Evolutionary conservation across 73 alveolate species (phyloP).

Genomic region (Urostyla sp.): DNA sequence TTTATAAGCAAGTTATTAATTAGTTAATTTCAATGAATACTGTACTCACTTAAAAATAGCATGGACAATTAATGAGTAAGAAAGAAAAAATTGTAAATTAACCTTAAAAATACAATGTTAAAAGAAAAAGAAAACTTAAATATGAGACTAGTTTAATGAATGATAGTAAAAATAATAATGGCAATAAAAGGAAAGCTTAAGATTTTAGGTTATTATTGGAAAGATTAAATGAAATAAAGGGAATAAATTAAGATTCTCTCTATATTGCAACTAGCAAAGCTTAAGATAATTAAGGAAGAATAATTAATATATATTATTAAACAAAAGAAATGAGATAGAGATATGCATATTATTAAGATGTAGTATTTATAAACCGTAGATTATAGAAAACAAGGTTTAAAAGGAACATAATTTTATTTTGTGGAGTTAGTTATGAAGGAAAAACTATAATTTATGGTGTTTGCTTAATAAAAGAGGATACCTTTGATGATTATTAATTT

Average conservation of each 20-base stretch:
- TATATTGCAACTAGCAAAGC: neutral
- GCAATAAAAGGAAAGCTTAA: conserved; percentile 12
- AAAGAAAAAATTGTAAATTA: neutral
- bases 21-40: too few species aligned
- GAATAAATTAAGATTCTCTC: neutral
- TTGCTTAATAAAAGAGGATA: conserved; percentile 34
- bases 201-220: neutral
- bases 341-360: conserved; percentile 36
- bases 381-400: conserved; percentile 47
- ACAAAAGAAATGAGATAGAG: conserved; percentile 35
- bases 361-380: conserved; percentile 47
- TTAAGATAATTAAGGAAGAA: conserved; percentile 1
- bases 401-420: conserved; percentile 30
- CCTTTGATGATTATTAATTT: conserved; percentile 26
- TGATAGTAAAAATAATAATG: neutral
- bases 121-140: neutral
- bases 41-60: too few species aligned
- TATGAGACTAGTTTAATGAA: neutral
- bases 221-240: conserved; percentile 8
- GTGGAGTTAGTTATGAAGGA: conserved; percentile 49
- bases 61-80: neutral
- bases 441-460: conserved; percentile 32
- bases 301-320: neutral
- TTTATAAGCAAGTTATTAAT: too few species aligned
- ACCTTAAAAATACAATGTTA: neutral